Evolutionary conservation across 345 rosid genomes (phyloP).

Genomic region (Crucihimalaya himalaica): DNA sequence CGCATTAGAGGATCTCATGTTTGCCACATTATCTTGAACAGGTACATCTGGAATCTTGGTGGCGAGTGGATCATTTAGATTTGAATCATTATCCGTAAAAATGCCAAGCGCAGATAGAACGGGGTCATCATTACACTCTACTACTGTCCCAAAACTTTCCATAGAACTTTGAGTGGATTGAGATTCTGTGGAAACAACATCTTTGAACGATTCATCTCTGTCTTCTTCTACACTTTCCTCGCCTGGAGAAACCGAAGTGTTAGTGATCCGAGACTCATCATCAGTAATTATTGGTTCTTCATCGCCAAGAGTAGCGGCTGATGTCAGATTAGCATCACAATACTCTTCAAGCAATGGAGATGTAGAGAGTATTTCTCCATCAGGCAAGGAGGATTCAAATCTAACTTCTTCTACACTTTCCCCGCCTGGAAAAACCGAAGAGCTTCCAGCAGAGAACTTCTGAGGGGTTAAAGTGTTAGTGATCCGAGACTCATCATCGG

Average conservation of each 20-base stretch:
- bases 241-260: not conserved
- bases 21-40: slow-evolving; percentile 28
- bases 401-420: slow-evolving; percentile 13
- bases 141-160: slow-evolving; percentile 18
- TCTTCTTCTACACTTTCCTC: slow-evolving; percentile 14
- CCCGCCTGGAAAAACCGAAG: not conserved
- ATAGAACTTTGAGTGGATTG: slow-evolving; percentile 28
- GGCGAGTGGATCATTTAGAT: not conserved
- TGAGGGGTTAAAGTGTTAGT: not conserved
- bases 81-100: slow-evolving; percentile 28
- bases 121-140: slow-evolving; percentile 2
- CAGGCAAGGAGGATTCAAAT: not conserved
- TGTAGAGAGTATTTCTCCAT: not conserved
- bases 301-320: slow-evolving; percentile 26
- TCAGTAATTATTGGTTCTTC: not conserved
- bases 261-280: slow-evolving; percentile 20
- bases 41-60: slow-evolving; percentile 7
- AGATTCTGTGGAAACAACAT: slow-evolving; percentile 24
- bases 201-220: not conserved
- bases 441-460: not conserved
- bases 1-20: slow-evolving; percentile 24
- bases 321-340: slow-evolving; percentile 18
- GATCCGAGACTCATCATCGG: slow-evolving; percentile 13
- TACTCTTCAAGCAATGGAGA: slow-evolving; percentile 23
- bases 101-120: slow-evolving; percentile 12